phyloP scores from a whole-genome alignment of 78 protist genomes.

The Planoprotostelium fungivorum region DNA sequence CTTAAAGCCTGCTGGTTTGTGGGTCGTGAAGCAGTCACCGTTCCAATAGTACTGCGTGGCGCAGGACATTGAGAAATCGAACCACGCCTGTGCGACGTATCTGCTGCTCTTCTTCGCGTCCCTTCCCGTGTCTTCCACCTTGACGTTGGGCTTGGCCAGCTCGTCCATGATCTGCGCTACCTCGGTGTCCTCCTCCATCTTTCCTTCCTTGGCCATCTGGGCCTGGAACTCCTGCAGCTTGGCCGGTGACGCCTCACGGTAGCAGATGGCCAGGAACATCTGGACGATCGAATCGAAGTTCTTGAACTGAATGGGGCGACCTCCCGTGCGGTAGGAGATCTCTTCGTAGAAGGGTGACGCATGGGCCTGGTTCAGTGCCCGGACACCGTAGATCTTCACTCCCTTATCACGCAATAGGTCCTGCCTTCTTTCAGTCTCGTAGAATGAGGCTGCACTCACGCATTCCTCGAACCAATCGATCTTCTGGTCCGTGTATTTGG shows the following conservation, averaged over 20 bases:
- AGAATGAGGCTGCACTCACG: not conserved
- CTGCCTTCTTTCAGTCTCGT: not conserved
- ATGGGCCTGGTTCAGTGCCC: not conserved
- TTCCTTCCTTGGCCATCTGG: not conserved
- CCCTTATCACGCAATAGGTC: conserved; percentile 39
- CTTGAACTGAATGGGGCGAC: conserved; percentile 29
- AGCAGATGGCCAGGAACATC: conserved; percentile 10
- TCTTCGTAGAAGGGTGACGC: conserved; percentile 61
- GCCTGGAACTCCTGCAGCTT: conserved; percentile 27
- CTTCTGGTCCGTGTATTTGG: conserved; percentile 46
- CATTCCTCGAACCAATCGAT: conserved; percentile 53
- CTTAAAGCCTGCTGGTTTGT: not conserved
- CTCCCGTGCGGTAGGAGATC: conserved; percentile 39
- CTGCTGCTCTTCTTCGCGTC: not conserved
- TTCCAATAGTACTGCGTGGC: not conserved
- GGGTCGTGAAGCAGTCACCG: not conserved
- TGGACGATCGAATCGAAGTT: conserved; percentile 15
- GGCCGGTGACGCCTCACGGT: conserved; percentile 17
- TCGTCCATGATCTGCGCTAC: not conserved
- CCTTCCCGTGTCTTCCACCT: not conserved
- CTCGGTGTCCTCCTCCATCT: too few relatives aligned
- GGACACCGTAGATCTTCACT: conserved; percentile 43
- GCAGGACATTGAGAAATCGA: not conserved
- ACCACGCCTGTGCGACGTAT: not conserved
- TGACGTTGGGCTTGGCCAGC: not conserved